Conservation (phyloP, 805 yeast genomes). For the Starmerella lactis-condensi region DNA sequence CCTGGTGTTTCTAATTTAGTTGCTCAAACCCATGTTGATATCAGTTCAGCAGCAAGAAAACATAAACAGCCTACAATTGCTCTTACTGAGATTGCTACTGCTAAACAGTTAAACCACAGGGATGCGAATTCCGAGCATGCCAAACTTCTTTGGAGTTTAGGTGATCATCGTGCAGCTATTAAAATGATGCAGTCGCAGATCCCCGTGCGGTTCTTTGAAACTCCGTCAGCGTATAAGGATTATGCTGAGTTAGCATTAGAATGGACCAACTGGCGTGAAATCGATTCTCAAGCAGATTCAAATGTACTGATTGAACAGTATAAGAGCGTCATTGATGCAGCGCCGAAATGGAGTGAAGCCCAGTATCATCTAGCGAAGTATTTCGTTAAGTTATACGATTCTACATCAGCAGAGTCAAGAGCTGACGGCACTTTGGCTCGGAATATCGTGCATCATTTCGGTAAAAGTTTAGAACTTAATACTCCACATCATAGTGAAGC, state of each 20-base stretch:
- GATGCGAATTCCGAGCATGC: constrained; percentile 13
- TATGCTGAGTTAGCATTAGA: constrained; percentile 41
- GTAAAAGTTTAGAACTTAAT: constrained; percentile 43
- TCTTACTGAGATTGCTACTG: constrained; percentile 13
- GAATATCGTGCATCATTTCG: constrained; percentile 36
- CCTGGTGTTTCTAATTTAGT: constrained; percentile 14
- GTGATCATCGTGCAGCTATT: constrained; percentile 71
- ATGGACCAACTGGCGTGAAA: constrained; percentile 76
- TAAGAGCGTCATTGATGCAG: constrained; percentile 35
- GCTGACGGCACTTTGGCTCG: constrained; percentile 31
- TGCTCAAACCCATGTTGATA: constrained; percentile 36
- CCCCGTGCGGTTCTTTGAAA: constrained; percentile 10
- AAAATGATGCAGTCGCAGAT: constrained; percentile 35
- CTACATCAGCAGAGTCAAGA: constrained; percentile 13
- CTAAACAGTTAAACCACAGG: constrained; percentile 8
- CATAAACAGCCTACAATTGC: constrained; percentile 46
- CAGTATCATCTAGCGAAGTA: constrained; percentile 65
- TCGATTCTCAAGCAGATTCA: constrained; percentile 66
- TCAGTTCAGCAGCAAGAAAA: constrained; percentile 19
- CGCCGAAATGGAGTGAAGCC: constrained; percentile 54
- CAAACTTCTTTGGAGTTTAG: constrained; percentile 71
- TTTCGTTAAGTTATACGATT: constrained; percentile 55
- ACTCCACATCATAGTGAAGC: constrained; percentile 59
- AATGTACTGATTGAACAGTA: constrained; percentile 55
- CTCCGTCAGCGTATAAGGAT: constrained; percentile 9